Conservation (phyloP, 352 stramenopile species). For the Phytophthora podocarpi region DNA sequence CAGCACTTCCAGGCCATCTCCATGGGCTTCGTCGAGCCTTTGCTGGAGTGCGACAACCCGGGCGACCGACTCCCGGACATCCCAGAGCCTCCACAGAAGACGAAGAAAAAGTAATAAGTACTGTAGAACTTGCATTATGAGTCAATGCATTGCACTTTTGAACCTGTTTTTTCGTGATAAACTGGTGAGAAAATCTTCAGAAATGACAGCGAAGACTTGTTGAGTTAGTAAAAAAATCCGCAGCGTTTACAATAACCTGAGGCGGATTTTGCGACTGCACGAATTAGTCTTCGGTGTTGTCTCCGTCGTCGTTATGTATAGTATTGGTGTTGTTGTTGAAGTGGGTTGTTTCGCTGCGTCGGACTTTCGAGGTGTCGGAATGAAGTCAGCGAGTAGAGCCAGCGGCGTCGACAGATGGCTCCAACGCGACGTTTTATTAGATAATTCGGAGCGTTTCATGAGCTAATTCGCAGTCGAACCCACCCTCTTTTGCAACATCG, state of each 20-base stretch:
- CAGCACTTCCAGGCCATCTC: constrained; percentile 58
- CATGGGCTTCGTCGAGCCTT: constrained; percentile 46
- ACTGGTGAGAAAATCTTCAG: no score
- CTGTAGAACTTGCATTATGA: constrained; percentile 5
- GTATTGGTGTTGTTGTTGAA: constrained; percentile 10
- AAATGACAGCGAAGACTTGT: no score
- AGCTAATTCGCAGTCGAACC: no score
- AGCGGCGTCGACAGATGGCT: constrained; percentile 4
- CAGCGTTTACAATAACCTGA: constrained; percentile 8
- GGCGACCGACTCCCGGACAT: constrained; percentile 25
- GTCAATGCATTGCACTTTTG: constrained; percentile 6
- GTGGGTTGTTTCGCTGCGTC: not conserved
- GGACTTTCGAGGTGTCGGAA: constrained; percentile 22
- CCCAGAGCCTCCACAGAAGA: constrained; percentile 6
- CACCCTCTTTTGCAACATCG: no score
- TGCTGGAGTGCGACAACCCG: constrained; percentile 31
- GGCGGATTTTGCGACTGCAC: constrained; percentile 3
- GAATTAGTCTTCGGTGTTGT: constrained; percentile 12
- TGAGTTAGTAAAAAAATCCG: no score
- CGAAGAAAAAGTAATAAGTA: not conserved
- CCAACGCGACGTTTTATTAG: not conserved
- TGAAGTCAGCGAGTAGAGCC: constrained; percentile 15
- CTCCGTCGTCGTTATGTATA: constrained; percentile 1
- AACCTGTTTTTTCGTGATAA: no score
- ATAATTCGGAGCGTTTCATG: no score